Percentiles rank a stretch among this genome's conserved stretches.
Evolutionary conservation across 75 land plant species (phyloP).

Genomic region (Cryptomeria japonica): DNA sequence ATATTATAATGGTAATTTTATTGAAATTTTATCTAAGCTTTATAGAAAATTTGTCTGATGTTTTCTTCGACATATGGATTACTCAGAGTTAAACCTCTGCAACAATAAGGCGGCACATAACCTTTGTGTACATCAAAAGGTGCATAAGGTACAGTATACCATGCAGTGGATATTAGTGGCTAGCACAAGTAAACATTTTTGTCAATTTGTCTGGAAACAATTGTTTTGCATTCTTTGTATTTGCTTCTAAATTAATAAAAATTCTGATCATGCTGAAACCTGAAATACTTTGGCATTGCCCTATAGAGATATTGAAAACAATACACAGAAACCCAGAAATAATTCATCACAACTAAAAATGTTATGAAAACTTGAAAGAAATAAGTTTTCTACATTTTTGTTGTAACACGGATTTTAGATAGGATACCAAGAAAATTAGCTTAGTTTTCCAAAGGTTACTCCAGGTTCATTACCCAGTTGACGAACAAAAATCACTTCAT

Average conservation of each 20-base stretch:
- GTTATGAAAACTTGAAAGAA: neutral
- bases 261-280: neutral
- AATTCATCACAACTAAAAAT: neutral
- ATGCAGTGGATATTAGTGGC: too few relatives aligned
- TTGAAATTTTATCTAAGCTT: too few relatives aligned
- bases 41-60: too few relatives aligned
- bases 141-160: too few relatives aligned
- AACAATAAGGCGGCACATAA: too few relatives aligned
- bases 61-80: too few relatives aligned
- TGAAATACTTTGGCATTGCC: neutral
- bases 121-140: too few relatives aligned
- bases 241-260: neutral
- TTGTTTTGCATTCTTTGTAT: neutral
- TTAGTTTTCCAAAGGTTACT: neutral
- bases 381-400: neutral
- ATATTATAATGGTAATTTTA: too few relatives aligned
- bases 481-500: neutral
- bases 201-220: neutral
- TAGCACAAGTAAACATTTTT: neutral
- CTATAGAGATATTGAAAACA: too few relatives aligned
- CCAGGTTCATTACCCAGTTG: neutral
- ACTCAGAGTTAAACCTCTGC: too few relatives aligned
- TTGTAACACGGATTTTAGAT: neutral
- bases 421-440: neutral
- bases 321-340: neutral